Evolutionary conservation across 2,329 filamentous ascomycete genomes (phyloP).

Genomic region (Ascomycota sp.): DNA sequence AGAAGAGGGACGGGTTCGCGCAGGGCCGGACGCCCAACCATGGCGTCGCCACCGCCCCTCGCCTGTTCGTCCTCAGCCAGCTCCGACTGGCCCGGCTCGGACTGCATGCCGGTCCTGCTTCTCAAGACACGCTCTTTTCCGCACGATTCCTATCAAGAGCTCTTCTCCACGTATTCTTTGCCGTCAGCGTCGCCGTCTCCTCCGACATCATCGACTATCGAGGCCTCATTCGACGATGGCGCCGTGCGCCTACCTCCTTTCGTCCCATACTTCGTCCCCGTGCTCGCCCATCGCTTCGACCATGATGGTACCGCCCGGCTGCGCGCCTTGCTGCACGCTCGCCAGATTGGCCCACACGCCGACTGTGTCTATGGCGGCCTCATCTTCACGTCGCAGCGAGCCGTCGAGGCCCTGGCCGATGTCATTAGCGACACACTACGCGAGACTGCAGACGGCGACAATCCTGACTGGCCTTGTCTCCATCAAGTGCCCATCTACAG

Average conservation of each 20-base stretch:
- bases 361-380: slow-evolving; percentile 45
- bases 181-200: too few relatives aligned
- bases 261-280: slow-evolving; percentile 51
- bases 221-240: too few relatives aligned
- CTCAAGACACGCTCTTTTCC: slow-evolving; percentile 61
- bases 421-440: slow-evolving; percentile 28
- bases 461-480: slow-evolving; percentile 27
- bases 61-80: neutral
- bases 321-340: slow-evolving; percentile 23
- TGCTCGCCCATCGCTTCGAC: slow-evolving; percentile 51
- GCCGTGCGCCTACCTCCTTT: too few relatives aligned
- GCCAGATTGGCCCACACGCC: slow-evolving; percentile 16
- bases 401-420: slow-evolving; percentile 56
- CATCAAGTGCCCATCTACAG: slow-evolving; percentile 47
- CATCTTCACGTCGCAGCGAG: slow-evolving; percentile 68
- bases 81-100: slow-evolving; percentile 1
- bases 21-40: too few relatives aligned
- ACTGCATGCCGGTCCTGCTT: slow-evolving; percentile 40
- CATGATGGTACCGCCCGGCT: slow-evolving; percentile 35
- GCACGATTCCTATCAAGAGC: slow-evolving; percentile 50
- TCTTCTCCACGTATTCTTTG: slow-evolving; percentile 34
- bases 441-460: slow-evolving; percentile 1
- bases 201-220: too few relatives aligned
- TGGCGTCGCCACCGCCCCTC: neutral
- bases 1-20: too few relatives aligned